Evolutionary conservation across 108 stramenopile genomes (phyloP).

Genomic region (Cylindrotheca closterium): DNA sequence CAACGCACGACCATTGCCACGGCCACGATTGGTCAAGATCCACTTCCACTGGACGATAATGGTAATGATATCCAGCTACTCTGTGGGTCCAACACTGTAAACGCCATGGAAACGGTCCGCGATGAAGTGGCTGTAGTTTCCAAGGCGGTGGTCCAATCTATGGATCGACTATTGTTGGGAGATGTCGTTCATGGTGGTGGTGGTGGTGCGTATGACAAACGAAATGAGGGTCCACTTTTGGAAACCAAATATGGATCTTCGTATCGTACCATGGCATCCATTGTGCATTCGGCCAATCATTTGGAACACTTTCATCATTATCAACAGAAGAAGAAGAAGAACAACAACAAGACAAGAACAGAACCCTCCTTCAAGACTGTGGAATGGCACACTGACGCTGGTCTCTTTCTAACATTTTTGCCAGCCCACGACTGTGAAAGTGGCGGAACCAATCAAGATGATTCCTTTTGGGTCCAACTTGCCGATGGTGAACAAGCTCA

Average conservation of each 20-base stretch:
- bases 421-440: slow-evolving; percentile 57
- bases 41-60: slow-evolving; percentile 24
- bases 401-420: slow-evolving; percentile 75
- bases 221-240: slow-evolving; percentile 11
- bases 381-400: slow-evolving; percentile 78
- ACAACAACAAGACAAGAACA: background rate
- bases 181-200: background rate
- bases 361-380: slow-evolving; percentile 19
- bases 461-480: slow-evolving; percentile 35
- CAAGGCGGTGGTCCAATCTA: slow-evolving; percentile 39
- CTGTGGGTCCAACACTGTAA: slow-evolving; percentile 48
- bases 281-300: slow-evolving; percentile 48
- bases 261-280: slow-evolving; percentile 27
- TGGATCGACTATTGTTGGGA: slow-evolving; percentile 49
- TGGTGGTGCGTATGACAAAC: background rate
- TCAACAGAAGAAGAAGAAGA: slow-evolving; percentile 17
- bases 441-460: slow-evolving; percentile 11
- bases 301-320: slow-evolving; percentile 71
- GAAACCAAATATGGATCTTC: slow-evolving; percentile 12
- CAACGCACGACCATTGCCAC: slow-evolving; percentile 48
- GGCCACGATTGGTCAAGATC: slow-evolving; percentile 44
- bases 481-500: slow-evolving; percentile 12
- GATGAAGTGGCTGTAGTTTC: slow-evolving; percentile 61
- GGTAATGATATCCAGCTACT: slow-evolving; percentile 22
- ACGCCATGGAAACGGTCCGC: slow-evolving; percentile 58